Percentiles rank a stretch among this genome's conserved stretches.
These are phyloP conservation scores for Lichina pygmaea DNA, from an alignment of 495 filamentous ascomycete genomes.

Conservation along the genomic window DNA sequence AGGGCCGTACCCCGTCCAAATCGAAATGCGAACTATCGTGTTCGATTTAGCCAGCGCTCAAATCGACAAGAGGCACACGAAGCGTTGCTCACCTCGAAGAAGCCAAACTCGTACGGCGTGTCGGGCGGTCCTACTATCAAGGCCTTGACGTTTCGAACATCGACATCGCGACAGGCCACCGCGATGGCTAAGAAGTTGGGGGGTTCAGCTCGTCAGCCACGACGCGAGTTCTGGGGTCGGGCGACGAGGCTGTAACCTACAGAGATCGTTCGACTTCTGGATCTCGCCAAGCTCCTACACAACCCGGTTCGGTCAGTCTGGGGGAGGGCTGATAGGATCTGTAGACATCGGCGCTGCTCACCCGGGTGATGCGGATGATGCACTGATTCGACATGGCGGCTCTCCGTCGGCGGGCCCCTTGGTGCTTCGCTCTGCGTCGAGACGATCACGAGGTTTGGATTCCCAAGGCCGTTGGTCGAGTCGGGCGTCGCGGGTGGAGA, in stretches of 20 bases:
- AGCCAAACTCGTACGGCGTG: conserved; percentile 89
- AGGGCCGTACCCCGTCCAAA: conserved; percentile 29
- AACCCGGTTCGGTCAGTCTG: conserved; percentile 2
- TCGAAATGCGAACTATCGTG: conserved; percentile 30
- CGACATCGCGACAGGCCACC: conserved; percentile 59
- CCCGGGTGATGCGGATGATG: conserved; percentile 63
- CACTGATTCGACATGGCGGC: conserved; percentile 56
- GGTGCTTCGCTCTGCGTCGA: background rate
- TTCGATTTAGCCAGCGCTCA: conserved; percentile 6
- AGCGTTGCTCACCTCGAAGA: conserved; percentile 51
- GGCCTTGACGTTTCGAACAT: conserved; percentile 71
- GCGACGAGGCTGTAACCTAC: conserved; percentile 19
- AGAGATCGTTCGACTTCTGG: conserved; percentile 55
- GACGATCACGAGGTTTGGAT: background rate
- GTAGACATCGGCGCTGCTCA: conserved; percentile 13
- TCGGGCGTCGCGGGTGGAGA: too few species aligned
- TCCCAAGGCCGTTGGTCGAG: too few species aligned
- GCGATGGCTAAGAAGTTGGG: conserved; percentile 34
- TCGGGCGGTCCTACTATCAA: conserved; percentile 82
- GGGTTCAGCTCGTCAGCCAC: background rate
- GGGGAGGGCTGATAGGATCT: conserved; percentile 4
- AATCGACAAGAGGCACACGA: background rate
- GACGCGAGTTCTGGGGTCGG: background rate
- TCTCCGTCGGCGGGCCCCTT: background rate
- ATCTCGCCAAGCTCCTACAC: conserved; percentile 57